These are phyloP conservation scores for Cercospora zeae-maydis DNA, from an alignment of 2,329 filamentous ascomycete species.

Conservation along the genomic window DNA sequence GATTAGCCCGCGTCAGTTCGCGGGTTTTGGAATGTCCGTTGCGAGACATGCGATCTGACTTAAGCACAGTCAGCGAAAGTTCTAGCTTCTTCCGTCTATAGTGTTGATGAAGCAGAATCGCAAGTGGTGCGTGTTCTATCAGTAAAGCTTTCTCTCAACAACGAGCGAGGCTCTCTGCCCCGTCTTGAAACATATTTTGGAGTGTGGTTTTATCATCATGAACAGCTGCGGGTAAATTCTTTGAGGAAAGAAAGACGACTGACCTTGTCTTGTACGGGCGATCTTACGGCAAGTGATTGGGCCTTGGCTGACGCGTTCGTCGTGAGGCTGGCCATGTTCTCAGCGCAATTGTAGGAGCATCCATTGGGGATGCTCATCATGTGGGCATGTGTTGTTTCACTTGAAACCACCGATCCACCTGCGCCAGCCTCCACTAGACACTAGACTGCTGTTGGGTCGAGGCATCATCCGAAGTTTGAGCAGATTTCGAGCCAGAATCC, in stretches of 20 bases:
- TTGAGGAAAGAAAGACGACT: not conserved
- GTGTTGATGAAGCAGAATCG: not conserved
- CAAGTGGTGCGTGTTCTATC: not conserved
- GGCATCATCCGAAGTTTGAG: not conserved
- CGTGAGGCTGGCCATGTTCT: no score
- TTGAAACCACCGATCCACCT: slow-evolving; percentile 1
- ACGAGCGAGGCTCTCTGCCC: slow-evolving; percentile 29
- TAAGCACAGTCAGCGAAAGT: not conserved
- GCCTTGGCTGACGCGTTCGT: not conserved
- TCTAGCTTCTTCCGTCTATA: not conserved
- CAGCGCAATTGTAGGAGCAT: not conserved
- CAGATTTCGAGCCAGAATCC: not conserved
- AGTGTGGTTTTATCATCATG: slow-evolving; percentile 30
- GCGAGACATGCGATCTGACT: not conserved
- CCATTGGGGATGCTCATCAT: not conserved
- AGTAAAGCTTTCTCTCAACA: slow-evolving; percentile 7
- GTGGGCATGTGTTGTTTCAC: not conserved
- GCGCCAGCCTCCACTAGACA: not conserved
- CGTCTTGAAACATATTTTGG: slow-evolving; percentile 37
- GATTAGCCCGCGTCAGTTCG: not conserved
- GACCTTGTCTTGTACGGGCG: slow-evolving; percentile 11
- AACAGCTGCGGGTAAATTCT: not conserved
- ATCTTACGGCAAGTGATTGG: not conserved
- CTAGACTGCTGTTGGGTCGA: not conserved
- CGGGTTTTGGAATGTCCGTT: not conserved